Base-by-base conservation (phyloP, 345 rosid species). In the Toxicodendron radicans region DNA sequence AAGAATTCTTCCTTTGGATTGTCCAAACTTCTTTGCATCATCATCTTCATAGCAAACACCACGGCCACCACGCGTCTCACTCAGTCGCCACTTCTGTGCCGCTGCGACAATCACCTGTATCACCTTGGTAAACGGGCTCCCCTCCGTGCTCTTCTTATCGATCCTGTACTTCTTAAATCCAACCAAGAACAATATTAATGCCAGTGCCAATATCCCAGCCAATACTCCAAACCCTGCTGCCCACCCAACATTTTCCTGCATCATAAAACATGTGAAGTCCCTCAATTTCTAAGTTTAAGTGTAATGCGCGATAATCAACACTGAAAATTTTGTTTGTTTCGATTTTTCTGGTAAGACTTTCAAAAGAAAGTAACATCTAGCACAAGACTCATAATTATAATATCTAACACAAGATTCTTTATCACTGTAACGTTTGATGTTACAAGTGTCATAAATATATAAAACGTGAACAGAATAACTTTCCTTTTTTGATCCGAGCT, bases 211-310 rank as follows among this genome's bases (percentile, higher is more conserved):
- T 12, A 83, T 81, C 46, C 83, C 94, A 4, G 91, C 79, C 57
- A 90, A 64, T 59, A 87, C 79, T 60, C 86, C 89, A 53, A 87
- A 85, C 24, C 97, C 99, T 16, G 65, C 74, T 24, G 87, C 65
- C 99, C 99, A 95, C 56, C 97, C 91, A 27, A 90, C 86, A 35
- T 90, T 85, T 48, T 95, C 97, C 95, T 94, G 27, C 33, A 57
- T 60, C 43, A 38, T 38, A 38, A 7, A 38, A 38, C 43, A 38
- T 38, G 43, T 38, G 8, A 38, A 35, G 4, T 35, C 38, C 3
- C 38, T 35, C 38, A 35, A 35, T 35, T 35, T 35, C 4, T 35
- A 35, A 6, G 7, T 4, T 35, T 0, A 6, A 35, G 38, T 35
- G 7, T 35, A 35, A 35, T 6, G 5, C 38, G 3, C 30, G 0